Base-by-base conservation (phyloP, 129 eudicot species). In the Scalesia atractyloides region DNA sequence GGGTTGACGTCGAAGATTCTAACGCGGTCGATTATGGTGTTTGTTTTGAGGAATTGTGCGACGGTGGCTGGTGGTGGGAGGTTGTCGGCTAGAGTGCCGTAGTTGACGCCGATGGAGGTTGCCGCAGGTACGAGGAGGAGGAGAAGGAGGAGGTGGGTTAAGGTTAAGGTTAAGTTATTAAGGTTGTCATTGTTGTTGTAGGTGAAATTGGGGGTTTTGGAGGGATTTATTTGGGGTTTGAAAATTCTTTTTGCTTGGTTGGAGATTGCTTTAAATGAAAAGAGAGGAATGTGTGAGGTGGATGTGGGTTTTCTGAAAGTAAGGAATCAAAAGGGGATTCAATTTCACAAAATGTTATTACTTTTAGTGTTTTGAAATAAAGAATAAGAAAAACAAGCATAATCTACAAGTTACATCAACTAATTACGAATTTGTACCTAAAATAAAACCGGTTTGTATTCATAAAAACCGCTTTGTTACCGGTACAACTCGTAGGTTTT, bases 1-100 rank as follows among this genome's bases (percentile, higher is more conserved):
- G 87, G 94, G 65, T 87, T 87, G 44, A 72, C 81, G 75, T 87
- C 95, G 36, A 90, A 90, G 64, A 90, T 82, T 73, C 85, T 77
- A 63, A 90, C 22, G 14, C 86, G 85, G 75, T 90, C 83, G 37
- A 79, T 79, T n/a, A 46, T 46, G 36, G 83, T 79, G 54, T 79
- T 34, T 69, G 78, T 43, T 66, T 72, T 72, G 63, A 79, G 79
- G 53, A 79, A 79, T 0, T 36, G 74, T 14, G 83, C 69, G 36
- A 66, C 74, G 4, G 79, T 46, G 17, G 79, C 76, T 5, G 92
- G 95, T 3, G 89, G 82, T 1, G 83, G 83, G 74, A 79, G 83
- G 69, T 79, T 79, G 74, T 79, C 79, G 15, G 56, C 79, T 1
- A 72, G 83, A 24, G 83, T 73, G 17, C 83, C 83, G 26, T 79